Evolutionary conservation across 768 basidiomycete species (phyloP).

Genomic region (Lactarius evosmus): DNA sequence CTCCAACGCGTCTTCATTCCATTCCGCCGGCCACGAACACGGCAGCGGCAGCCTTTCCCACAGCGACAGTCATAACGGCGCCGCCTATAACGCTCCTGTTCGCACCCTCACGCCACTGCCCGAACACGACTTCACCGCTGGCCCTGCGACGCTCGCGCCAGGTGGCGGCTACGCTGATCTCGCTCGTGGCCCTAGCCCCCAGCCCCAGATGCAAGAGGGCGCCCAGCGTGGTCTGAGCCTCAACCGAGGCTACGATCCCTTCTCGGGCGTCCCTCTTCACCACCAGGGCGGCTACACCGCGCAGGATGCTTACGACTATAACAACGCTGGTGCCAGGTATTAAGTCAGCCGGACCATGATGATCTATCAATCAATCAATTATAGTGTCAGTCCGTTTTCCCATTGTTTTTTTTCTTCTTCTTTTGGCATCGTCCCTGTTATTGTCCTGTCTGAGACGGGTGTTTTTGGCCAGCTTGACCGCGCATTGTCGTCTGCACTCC

Average conservation of each 20-base stretch:
- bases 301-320: slow-evolving; percentile 33
- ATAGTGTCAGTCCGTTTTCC: slow-evolving; percentile 16
- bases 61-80: slow-evolving; percentile 27
- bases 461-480: background rate
- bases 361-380: slow-evolving; percentile 1
- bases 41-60: slow-evolving; percentile 15
- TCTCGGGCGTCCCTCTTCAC: slow-evolving; percentile 54
- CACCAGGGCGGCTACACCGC: slow-evolving; percentile 46
- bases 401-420: background rate
- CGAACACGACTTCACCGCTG: slow-evolving; percentile 77
- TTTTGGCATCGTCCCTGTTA: background rate
- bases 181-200: slow-evolving; percentile 68
- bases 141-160: slow-evolving; percentile 52
- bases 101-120: slow-evolving; percentile 47
- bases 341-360: slow-evolving; percentile 15
- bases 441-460: slow-evolving; percentile 4
- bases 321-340: slow-evolving; percentile 18
- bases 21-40: slow-evolving; percentile 43
- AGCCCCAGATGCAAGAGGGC: slow-evolving; percentile 58
- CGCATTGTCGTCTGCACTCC: slow-evolving; percentile 1
- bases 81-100: slow-evolving; percentile 35
- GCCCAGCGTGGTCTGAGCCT: slow-evolving; percentile 48
- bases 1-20: slow-evolving; percentile 69
- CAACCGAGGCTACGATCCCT: slow-evolving; percentile 49
- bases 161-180: slow-evolving; percentile 83